Evolutionary conservation across 179 eudicot species (phyloP), one percentile per base, ranked within the genome.

Genomic region (Camellia oleifera): DNA sequence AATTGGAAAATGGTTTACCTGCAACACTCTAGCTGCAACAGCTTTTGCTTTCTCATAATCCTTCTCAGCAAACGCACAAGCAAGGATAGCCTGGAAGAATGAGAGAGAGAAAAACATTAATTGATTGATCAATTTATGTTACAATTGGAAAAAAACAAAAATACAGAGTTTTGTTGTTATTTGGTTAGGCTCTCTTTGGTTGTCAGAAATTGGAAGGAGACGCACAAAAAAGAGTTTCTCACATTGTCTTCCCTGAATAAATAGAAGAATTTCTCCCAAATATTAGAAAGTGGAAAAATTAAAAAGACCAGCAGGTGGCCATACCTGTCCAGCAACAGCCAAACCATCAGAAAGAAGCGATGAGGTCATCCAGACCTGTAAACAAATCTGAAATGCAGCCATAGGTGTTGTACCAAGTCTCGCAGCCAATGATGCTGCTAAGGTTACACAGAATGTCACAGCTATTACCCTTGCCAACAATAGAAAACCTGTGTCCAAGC

Each of bases 261-360:
- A 32, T 32, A 32, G 40, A 32, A 32, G 40, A 32, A 32, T 32
- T 32, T 32, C 40, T 32, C 40, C 40, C 40, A 32, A 32, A 32
- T 32, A 32, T 32, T 32, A 32, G 40, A 32, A 32, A 32, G 40
- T 32, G 40, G 40, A 32, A 32, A 32, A 32, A 32, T 32, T 32
- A 32, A 32, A 32, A 32, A 32, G 40, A 32, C 40, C 40, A 32
- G 40, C 65, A 61, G 66, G 57, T 46, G 50, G 2, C 17, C 57
- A 62, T 86, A 97, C 99, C 97, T 97, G 99, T 79, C 93, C 99
- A 83, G 98, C 98, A 70, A 97, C 97, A 23, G 99, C 99, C 82
- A 97, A 89, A 26, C 98, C 99, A 85, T 97, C 99, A 69, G 99
- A 97, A 70, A 97, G 88, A 77, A 97, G 97, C 1, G 99, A 97